Conservation (phyloP, 106 monocot species). For the Gastrodia elata region DNA sequence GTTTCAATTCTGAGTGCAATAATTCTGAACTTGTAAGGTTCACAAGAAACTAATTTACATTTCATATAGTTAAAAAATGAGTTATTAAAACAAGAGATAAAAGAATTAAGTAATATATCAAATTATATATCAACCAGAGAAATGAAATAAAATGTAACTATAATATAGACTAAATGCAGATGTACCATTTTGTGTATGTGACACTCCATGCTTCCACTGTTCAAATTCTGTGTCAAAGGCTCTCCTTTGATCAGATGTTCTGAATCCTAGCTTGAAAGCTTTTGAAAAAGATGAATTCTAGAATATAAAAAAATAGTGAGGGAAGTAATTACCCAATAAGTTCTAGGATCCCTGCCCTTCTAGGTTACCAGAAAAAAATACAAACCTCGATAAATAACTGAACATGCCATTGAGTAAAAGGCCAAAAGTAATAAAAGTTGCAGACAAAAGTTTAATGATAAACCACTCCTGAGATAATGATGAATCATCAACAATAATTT, state of each 20-base stretch:
- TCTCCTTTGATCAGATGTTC: constrained; percentile 33
- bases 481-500: no score
- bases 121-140: neutral
- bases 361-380: neutral
- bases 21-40: neutral
- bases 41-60: neutral
- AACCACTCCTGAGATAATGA: no score
- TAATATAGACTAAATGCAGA: neutral
- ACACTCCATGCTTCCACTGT: constrained; percentile 29
- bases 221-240: constrained; percentile 34
- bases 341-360: neutral
- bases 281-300: constrained; percentile 43
- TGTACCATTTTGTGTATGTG: constrained; percentile 25
- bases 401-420: neutral
- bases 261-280: constrained; percentile 44
- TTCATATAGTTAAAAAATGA: neutral
- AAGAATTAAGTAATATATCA: neutral
- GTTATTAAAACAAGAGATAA: neutral
- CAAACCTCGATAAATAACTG: neutral
- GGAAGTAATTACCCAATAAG: constrained; percentile 4
- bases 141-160: neutral
- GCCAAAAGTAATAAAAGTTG: neutral
- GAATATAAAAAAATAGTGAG: constrained; percentile 7
- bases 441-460: neutral
- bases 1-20: neutral